Base-by-base conservation (phyloP, 306 rosid species). In the Luffa acutangula region DNA sequence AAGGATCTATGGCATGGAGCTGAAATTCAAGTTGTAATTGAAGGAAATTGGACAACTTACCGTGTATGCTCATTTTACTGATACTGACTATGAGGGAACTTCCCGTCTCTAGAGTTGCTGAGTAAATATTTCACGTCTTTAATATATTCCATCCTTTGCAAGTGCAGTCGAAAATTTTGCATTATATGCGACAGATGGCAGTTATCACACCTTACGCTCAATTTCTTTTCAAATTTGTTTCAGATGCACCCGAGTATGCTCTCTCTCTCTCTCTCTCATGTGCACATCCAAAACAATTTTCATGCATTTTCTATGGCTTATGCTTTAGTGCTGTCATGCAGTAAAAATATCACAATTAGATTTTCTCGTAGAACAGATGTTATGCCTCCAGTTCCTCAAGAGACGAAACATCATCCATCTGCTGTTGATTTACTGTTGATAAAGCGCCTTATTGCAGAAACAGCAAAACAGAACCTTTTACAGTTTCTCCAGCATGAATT, bases 31-130 rank as follows among this genome's bases (percentile, higher is more conserved):
- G 97, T 94, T 81, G 98, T 94, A 69, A 94, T 94, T 79, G 98
- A 92, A 85, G 98, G 98, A 60, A 94, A 94, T 59, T 94, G 98
- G 98, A 89, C 98, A 79, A 94, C 97, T 37, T 94, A 94, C 84
- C 97, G 98, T 53, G 98, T 94, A 90, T 77, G 82, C 76, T 62
- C 59, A 64, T 51, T 45, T 76, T 43, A 71, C 60, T 70, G 46
- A 56, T 13, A 18, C 75, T 67, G 33, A 67, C 76, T 14, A 8
- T 36, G 37, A 36, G 51, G 48, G 66, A 56, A 34, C 59, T 46
- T 48, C 59, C 43, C 33, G 59, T 72, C 25, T 6, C 58, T 46
- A 7, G 21, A 20, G 65, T 76, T 42, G 18, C 34, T 76, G 79
- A 37, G 20, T 33, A 52, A 33, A 17, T 54, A 34, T 25, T 76